Evolutionary conservation across 2,329 filamentous ascomycete species (phyloP).

Genomic region (Pestalotiopsis fici): DNA sequence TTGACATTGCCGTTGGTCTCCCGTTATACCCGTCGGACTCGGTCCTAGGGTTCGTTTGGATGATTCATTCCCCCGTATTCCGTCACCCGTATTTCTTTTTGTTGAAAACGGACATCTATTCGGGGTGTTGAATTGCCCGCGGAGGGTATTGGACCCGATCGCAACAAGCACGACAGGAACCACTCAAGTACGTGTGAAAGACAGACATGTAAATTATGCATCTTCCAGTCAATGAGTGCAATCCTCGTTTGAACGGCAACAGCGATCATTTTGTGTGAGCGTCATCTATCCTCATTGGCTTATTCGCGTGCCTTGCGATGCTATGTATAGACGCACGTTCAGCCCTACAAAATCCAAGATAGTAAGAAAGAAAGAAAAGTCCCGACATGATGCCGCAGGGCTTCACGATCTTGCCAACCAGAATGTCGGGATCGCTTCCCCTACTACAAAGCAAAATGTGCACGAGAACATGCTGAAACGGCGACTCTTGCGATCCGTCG

Average conservation of each 20-base stretch:
- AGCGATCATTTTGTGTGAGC: no score
- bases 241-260: no score
- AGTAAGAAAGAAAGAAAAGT: neutral
- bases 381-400: neutral
- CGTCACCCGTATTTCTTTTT: neutral
- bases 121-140: neutral
- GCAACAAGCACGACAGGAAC: neutral
- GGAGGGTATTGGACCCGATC: neutral
- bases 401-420: neutral
- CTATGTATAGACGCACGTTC: neutral
- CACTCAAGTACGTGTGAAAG: neutral
- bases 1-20: neutral
- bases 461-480: neutral
- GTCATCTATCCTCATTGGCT: neutral
- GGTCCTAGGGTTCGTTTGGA: neutral
- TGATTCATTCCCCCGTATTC: neutral
- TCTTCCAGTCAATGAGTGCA: no score
- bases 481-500: neutral
- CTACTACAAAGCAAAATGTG: neutral
- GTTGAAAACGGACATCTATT: neutral
- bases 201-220: neutral
- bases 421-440: neutral
- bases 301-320: neutral
- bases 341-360: neutral
- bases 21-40: neutral